phyloP scores from a whole-genome alignment of 495 filamentous ascomycete genomes.

The Aspergillus carlsbadensis region DNA sequence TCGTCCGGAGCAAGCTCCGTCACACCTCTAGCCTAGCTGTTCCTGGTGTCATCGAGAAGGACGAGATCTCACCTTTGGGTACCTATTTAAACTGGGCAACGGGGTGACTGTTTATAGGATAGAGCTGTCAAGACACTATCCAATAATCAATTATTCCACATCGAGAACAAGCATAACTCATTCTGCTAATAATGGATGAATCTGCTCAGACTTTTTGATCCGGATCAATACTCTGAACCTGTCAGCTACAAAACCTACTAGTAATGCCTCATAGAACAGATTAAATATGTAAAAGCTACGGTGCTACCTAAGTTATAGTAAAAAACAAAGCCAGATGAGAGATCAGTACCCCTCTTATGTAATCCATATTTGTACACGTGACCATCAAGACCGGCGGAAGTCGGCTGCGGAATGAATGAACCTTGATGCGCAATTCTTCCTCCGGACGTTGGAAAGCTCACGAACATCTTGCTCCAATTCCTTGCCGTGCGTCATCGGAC shows the following conservation, averaged over 20 bases:
- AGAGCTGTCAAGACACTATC: no score
- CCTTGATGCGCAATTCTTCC: slow-evolving; percentile 13
- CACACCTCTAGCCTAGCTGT: neutral
- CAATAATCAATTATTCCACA: no score
- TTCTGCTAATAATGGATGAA: no score
- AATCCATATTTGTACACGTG: slow-evolving; percentile 19
- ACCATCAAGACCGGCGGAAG: slow-evolving; percentile 22
- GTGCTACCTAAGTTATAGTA: no score
- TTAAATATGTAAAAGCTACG: no score
- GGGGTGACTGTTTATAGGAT: neutral
- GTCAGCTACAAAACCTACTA: no score
- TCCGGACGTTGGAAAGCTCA: slow-evolving; percentile 18
- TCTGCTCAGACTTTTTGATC: no score
- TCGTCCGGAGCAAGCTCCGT: neutral
- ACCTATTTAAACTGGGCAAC: neutral
- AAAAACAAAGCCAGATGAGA: no score
- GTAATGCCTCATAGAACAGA: no score
- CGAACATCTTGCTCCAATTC: neutral
- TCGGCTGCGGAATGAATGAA: slow-evolving; percentile 21
- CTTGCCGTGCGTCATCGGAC: slow-evolving; percentile 6
- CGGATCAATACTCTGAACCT: no score
- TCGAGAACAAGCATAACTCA: no score
- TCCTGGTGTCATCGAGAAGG: slow-evolving; percentile 1
- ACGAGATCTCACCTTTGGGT: no score
- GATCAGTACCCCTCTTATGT: neutral